phyloP scores from a whole-genome alignment of 805 yeast species.

The Yarrowia phangngaensis region DNA sequence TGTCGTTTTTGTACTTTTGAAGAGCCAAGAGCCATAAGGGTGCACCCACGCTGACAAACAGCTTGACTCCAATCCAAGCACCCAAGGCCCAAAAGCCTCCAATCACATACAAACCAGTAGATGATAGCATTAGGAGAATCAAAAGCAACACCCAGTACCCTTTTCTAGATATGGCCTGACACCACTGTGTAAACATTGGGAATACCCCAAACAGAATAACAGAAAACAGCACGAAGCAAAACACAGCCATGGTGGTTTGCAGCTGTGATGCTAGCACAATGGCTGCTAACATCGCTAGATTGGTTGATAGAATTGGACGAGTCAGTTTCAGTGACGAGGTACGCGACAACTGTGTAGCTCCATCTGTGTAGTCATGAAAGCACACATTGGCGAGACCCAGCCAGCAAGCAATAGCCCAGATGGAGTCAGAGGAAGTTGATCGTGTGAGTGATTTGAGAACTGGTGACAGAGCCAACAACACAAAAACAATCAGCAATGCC shows the following conservation, averaged over 20 bases:
- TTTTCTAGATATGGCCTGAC: constrained; percentile 43
- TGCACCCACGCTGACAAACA: constrained; percentile 50
- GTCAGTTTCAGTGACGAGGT: constrained; percentile 27
- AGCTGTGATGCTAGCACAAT: constrained; percentile 89
- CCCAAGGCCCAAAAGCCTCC: constrained; percentile 45
- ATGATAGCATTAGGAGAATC: constrained; percentile 30
- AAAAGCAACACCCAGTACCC: constrained; percentile 36
- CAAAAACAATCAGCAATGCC: constrained; percentile 61
- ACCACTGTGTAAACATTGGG: constrained; percentile 63
- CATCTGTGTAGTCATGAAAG: constrained; percentile 55
- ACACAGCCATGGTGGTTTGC: constrained; percentile 67
- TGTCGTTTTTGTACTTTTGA: constrained; percentile 75
- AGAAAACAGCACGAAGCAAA: constrained; percentile 73
- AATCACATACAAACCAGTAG: constrained; percentile 38
- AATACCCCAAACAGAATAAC: constrained; percentile 67
- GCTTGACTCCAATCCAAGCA: constrained; percentile 51
- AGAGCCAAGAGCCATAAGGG: constrained; percentile 68
- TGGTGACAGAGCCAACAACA: constrained; percentile 77
- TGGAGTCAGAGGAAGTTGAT: constrained; percentile 88
- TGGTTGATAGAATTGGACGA: constrained; percentile 66
- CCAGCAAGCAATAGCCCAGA: constrained; percentile 88
- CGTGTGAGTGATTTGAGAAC: constrained; percentile 81
- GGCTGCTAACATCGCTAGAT: constrained; percentile 77
- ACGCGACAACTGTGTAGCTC: constrained; percentile 31
- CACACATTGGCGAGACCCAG: constrained; percentile 64